A percentile compares a stretch with the other conserved stretches of the same genome.
These are phyloP conservation scores for Apiotrichum brassicae DNA, from an alignment of 1,284 basidiomycete genomes.

Conservation along the genomic window DNA sequence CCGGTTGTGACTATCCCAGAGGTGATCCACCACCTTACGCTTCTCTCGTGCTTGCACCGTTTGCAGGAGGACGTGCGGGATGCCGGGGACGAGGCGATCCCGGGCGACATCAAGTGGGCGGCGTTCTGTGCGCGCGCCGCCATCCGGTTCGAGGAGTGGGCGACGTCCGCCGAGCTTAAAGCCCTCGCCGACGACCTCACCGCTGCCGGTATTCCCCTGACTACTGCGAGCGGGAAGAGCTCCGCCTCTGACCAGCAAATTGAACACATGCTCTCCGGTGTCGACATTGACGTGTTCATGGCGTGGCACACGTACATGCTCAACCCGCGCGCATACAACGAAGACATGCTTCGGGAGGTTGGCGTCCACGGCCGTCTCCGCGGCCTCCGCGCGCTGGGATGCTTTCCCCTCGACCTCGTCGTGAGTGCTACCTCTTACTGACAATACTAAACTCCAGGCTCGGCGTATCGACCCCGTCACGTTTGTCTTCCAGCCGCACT, in stretches of 20 bases:
- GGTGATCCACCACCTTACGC: conserved; percentile 21
- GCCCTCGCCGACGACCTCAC: not conserved
- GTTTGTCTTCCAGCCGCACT: conserved; percentile 8
- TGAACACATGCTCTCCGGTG: not conserved
- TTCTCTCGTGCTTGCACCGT: conserved; percentile 18
- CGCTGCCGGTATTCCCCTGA: too few species aligned
- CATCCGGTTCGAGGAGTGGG: conserved; percentile 13
- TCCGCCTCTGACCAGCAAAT: not conserved
- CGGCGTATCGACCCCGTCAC: conserved; percentile 10
- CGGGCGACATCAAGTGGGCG: conserved; percentile 16
- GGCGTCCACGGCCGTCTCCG: not conserved
- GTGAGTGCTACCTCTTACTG: conserved; percentile 5
- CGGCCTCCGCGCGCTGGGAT: conserved; percentile 7
- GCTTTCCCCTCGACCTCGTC: conserved; percentile 17
- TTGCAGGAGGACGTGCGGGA: conserved; percentile 17
- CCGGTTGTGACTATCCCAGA: conserved; percentile 17
- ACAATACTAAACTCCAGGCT: not conserved
- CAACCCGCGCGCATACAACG: conserved; percentile 26
- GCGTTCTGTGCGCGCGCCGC: conserved; percentile 18
- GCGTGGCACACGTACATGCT: conserved; percentile 37
- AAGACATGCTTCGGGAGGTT: conserved; percentile 16
- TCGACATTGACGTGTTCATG: conserved; percentile 29
- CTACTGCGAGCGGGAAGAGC: not conserved
- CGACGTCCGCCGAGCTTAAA: not conserved
- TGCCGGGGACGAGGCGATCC: not conserved